Conservation (phyloP, 352 stramenopile species). For the Globisporangium cylindrosporum region DNA sequence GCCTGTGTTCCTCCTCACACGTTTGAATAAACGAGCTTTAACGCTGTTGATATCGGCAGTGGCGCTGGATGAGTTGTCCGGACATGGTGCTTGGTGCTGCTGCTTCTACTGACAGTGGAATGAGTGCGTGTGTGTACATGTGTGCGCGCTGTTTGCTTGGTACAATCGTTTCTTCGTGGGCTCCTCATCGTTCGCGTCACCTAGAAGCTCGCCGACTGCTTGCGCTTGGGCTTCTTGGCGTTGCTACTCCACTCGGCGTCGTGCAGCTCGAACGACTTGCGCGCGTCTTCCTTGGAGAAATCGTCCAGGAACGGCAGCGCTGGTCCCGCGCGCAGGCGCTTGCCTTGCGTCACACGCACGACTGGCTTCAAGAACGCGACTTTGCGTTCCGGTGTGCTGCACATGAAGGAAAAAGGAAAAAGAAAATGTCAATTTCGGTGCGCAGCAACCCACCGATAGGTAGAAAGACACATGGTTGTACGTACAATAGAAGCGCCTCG, state of each 20-base stretch:
- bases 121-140: not conserved
- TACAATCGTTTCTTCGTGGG: not conserved
- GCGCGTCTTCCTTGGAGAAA: slow-evolving; percentile 24
- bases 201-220: slow-evolving; percentile 22
- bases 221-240: slow-evolving; percentile 30
- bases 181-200: not conserved
- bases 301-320: slow-evolving; percentile 31
- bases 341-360: slow-evolving; percentile 11
- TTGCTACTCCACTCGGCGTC: slow-evolving; percentile 7
- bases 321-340: slow-evolving; percentile 21
- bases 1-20: not conserved
- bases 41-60: not conserved
- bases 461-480: not conserved
- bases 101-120: not conserved
- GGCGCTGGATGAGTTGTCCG: not conserved
- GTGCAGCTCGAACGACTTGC: slow-evolving; percentile 17
- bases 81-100: not conserved
- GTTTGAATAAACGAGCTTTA: not conserved
- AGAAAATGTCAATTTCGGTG: slow-evolving; percentile 10
- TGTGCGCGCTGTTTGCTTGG: not conserved
- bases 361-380: slow-evolving; percentile 14
- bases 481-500: slow-evolving; percentile 7
- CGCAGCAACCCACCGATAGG: not conserved
- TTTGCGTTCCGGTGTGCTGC: slow-evolving; percentile 20
- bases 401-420: not conserved